Evolutionary conservation across 2,329 filamentous ascomycete genomes (phyloP).

Genomic region (Xenoacremonium recifei): DNA sequence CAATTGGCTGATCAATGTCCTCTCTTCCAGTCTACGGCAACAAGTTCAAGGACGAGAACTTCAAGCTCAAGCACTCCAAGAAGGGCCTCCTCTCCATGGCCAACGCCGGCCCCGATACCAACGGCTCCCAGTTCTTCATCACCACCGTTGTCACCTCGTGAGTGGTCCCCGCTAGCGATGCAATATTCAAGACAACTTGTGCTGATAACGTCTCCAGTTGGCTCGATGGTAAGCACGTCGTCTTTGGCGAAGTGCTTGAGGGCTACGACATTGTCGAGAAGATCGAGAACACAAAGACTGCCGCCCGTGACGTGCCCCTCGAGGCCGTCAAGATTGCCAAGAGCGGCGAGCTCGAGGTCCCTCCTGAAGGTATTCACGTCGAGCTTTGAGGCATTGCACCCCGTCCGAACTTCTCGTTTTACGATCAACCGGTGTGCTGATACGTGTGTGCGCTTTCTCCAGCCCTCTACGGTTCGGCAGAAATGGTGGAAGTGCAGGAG

Average conservation of each 20-base stretch:
- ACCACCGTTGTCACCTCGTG: slow-evolving; percentile 77
- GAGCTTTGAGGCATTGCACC: slow-evolving; percentile 64
- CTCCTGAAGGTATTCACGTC: slow-evolving; percentile 88
- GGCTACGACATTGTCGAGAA: slow-evolving; percentile 77
- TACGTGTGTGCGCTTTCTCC: slow-evolving; percentile 24
- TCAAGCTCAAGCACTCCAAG: slow-evolving; percentile 91
- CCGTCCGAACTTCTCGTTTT: slow-evolving; percentile 19
- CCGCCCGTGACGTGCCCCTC: slow-evolving; percentile 64
- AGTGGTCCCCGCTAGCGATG: slow-evolving; percentile 25
- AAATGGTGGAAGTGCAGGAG: slow-evolving; percentile 4
- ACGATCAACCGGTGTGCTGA: slow-evolving; percentile 32
- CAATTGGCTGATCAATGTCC: slow-evolving; percentile 19
- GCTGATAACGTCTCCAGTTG: slow-evolving; percentile 49
- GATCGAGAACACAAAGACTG: slow-evolving; percentile 72
- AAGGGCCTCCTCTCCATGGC: slow-evolving; percentile 82
- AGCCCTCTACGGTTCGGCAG: slow-evolving; percentile 28
- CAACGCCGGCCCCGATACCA: slow-evolving; percentile 82
- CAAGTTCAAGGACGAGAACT: slow-evolving; percentile 88
- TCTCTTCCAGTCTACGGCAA: slow-evolving; percentile 67
- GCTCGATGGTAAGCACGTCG: slow-evolving; percentile 82
- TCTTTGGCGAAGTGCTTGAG: slow-evolving; percentile 86
- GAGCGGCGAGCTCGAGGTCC: slow-evolving; percentile 80
- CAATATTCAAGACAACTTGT: slow-evolving; percentile 1
- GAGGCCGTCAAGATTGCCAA: slow-evolving; percentile 73
- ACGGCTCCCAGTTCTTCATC: slow-evolving; percentile 89